Percentiles rank a stretch among this genome's conserved stretches.
Conservation (phyloP, 2,329 filamentous ascomycete genomes). For the Trichoderma harzianum region DNA sequence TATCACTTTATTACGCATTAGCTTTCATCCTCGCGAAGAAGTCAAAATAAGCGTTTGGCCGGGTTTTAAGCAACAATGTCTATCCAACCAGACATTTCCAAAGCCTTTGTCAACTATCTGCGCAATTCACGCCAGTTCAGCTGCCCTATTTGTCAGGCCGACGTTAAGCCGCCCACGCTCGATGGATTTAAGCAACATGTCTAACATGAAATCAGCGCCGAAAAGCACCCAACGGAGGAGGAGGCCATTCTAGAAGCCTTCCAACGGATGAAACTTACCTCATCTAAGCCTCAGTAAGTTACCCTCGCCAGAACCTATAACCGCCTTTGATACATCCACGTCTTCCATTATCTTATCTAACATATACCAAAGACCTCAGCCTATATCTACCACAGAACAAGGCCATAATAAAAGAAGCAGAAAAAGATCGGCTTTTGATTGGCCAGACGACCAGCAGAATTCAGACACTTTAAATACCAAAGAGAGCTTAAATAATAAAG, state of each 20-base stretch:
- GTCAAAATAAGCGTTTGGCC: not conserved
- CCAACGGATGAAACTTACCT: too few species aligned
- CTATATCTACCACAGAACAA: not conserved
- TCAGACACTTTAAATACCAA: not conserved
- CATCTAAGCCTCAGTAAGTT: conserved; percentile 9
- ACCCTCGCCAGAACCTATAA: not conserved
- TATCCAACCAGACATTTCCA: not conserved
- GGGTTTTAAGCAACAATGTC: not conserved
- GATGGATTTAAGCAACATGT: conserved; percentile 29
- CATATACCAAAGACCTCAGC: not conserved
- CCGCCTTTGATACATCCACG: too few species aligned
- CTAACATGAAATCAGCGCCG: conserved; percentile 10
- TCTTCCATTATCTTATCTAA: not conserved
- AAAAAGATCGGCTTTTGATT: not conserved
- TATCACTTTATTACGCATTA: not conserved
- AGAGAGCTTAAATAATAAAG: conserved; percentile 17
- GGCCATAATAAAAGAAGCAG: not conserved
- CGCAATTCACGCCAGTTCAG: conserved; percentile 24
- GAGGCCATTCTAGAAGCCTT: conserved; percentile 26
- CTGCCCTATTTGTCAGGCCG: conserved; percentile 27
- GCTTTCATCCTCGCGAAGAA: not conserved
- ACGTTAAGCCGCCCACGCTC: too few species aligned
- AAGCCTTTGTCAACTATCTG: conserved; percentile 25
- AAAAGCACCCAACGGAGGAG: conserved; percentile 24
- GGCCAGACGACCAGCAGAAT: not conserved